A percentile compares a stretch with the other conserved stretches of the same genome.
Evolutionary conservation across 2,329 filamentous ascomycete genomes (phyloP).

Genomic region (Nigrograna mackinnonii): DNA sequence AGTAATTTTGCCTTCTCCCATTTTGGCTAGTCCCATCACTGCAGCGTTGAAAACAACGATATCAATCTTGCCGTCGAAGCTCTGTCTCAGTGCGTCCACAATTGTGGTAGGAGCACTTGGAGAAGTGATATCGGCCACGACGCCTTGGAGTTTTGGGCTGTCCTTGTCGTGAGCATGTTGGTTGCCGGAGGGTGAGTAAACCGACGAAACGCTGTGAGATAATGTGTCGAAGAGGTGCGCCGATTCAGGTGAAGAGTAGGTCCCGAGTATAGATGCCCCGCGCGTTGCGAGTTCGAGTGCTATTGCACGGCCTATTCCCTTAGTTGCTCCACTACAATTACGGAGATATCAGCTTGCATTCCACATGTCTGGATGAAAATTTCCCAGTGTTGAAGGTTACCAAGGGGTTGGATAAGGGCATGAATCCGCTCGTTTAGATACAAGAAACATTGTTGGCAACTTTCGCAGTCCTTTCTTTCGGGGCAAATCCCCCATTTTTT

Average conservation of each 20-base stretch:
- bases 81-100: slow-evolving; percentile 7
- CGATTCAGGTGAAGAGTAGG: slow-evolving; percentile 19
- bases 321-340: slow-evolving; percentile 26
- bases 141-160: slow-evolving; percentile 10
- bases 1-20: slow-evolving; percentile 14
- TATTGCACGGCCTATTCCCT: slow-evolving; percentile 30
- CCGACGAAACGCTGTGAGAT: slow-evolving; percentile 6
- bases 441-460: too few relatives aligned
- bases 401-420: too few relatives aligned
- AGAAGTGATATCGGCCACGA: slow-evolving; percentile 11
- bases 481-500: too few relatives aligned
- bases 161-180: slow-evolving; percentile 1
- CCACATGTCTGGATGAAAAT: too few relatives aligned
- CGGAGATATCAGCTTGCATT: too few relatives aligned
- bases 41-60: slow-evolving; percentile 21
- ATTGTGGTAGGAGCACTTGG: slow-evolving; percentile 5
- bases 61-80: slow-evolving; percentile 15
- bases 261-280: slow-evolving; percentile 25
- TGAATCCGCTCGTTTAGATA: too few relatives aligned
- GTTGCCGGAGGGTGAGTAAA: slow-evolving; percentile 10
- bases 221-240: slow-evolving; percentile 18
- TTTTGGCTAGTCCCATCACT: slow-evolving; percentile 19
- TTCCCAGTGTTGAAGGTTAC: too few relatives aligned
- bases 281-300: slow-evolving; percentile 24
- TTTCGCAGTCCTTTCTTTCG: too few relatives aligned